phyloP scores from a whole-genome alignment of 768 basidiomycete genomes.

The Phaffia australis region DNA sequence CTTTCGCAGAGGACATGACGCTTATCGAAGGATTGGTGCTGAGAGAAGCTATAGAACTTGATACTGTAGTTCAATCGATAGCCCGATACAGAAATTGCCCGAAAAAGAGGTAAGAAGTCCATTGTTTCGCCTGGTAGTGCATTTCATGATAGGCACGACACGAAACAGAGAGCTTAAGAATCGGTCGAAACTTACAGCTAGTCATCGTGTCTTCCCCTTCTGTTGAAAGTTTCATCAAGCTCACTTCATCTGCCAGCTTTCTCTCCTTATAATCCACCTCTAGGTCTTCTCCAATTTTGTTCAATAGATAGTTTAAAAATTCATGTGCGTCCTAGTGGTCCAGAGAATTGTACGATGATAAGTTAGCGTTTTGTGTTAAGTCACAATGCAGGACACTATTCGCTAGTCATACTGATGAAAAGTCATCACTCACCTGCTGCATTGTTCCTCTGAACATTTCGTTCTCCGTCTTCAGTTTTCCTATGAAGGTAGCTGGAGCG shows the following conservation, averaged over 20 bases:
- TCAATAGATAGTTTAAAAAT: constrained; percentile 87
- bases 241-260: constrained; percentile 7
- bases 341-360: neutral
- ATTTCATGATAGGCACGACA: neutral
- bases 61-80: neutral
- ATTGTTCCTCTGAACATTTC: constrained; percentile 78
- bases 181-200: neutral
- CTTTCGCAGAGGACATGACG: neutral
- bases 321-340: constrained; percentile 70
- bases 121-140: no score
- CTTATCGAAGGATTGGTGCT: neutral
- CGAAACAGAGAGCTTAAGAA: neutral
- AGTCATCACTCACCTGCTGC: constrained; percentile 52
- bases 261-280: constrained; percentile 54
- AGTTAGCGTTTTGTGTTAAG: neutral
- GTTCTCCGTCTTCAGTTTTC: constrained; percentile 85
- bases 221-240: neutral
- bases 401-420: neutral
- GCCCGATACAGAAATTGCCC: no score
- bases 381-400: neutral
- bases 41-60: constrained; percentile 12
- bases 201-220: neutral
- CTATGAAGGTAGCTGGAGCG: constrained; percentile 79
- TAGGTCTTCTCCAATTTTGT: constrained; percentile 85
- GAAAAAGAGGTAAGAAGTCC: neutral